Evolutionary conservation across 202 grass and related monocot species (phyloP).

Genomic region (Bolboschoenoplectus hybrid): DNA sequence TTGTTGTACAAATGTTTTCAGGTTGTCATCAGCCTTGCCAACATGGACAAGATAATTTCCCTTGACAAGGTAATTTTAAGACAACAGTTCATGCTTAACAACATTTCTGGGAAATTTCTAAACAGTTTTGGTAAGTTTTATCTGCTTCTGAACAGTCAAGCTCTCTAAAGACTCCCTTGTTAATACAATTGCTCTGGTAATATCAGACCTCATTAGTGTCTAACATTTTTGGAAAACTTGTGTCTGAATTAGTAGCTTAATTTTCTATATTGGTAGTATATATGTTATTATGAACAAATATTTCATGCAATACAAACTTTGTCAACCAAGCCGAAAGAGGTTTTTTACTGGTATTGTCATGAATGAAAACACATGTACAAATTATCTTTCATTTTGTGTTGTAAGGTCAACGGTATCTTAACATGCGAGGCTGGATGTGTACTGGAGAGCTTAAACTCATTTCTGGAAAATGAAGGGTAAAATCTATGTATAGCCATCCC

Average conservation of each 20-base stretch:
- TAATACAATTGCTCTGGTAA: background rate
- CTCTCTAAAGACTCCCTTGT: background rate
- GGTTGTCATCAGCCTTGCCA: slow-evolving; percentile 76
- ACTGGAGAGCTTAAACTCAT: slow-evolving; percentile 78
- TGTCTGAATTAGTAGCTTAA: background rate
- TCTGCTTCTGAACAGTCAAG: slow-evolving; percentile 13
- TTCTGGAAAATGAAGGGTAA: slow-evolving; percentile 40
- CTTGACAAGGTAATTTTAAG: slow-evolving; percentile 76
- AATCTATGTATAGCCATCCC: background rate
- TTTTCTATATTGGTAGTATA: background rate
- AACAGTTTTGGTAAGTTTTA: slow-evolving; percentile 9
- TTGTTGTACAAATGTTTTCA: slow-evolving; percentile 42
- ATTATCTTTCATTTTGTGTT: slow-evolving; percentile 51
- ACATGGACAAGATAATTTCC: slow-evolving; percentile 82
- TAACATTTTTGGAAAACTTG: background rate
- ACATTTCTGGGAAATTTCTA: slow-evolving; percentile 12
- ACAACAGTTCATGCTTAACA: slow-evolving; percentile 26
- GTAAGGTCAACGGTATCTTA: slow-evolving; percentile 94
- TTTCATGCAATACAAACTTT: background rate
- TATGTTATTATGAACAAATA: background rate
- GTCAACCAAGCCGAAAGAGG: background rate
- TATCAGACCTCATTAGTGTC: background rate
- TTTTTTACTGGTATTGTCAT: slow-evolving; percentile 14
- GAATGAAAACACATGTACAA: slow-evolving; percentile 38
- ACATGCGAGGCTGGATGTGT: slow-evolving; percentile 93